These are phyloP conservation scores for Reticulascus tulasneorum DNA, from an alignment of 2,329 filamentous ascomycete species.

Conservation along the genomic window DNA sequence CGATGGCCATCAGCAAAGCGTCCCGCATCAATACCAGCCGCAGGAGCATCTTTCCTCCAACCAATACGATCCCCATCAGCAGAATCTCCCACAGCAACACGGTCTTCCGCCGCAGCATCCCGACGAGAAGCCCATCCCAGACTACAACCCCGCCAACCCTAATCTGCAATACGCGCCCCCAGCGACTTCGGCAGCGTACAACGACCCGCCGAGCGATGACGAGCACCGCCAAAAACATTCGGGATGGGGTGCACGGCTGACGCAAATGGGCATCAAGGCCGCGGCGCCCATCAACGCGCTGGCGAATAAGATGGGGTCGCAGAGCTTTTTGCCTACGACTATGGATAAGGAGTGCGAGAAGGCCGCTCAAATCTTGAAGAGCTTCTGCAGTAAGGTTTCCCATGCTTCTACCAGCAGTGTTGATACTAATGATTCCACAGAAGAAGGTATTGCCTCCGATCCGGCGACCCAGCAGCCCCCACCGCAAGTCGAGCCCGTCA, in stretches of 20 bases:
- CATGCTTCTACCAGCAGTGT: neutral
- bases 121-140: slow-evolving; percentile 3
- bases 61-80: slow-evolving; percentile 1
- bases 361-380: slow-evolving; percentile 75
- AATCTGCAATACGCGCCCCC: slow-evolving; percentile 6
- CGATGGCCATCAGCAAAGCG: neutral
- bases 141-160: slow-evolving; percentile 11
- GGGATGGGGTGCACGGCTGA: slow-evolving; percentile 10
- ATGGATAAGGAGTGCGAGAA: slow-evolving; percentile 91
- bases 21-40: slow-evolving; percentile 1
- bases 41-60: neutral
- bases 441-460: slow-evolving; percentile 50
- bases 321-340: slow-evolving; percentile 82
- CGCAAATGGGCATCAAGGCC: slow-evolving; percentile 36
- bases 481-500: slow-evolving; percentile 16
- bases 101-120: no score
- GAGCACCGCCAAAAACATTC: slow-evolving; percentile 8
- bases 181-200: neutral
- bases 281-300: slow-evolving; percentile 76
- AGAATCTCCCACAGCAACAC: no score
- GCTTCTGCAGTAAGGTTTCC: slow-evolving; percentile 70
- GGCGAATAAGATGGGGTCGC: slow-evolving; percentile 75
- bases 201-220: neutral
- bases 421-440: slow-evolving; percentile 22
- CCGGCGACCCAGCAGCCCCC: slow-evolving; percentile 17